Conservation (phyloP, 352 stramenopile genomes). For the Paralagenidium karlingii region DNA sequence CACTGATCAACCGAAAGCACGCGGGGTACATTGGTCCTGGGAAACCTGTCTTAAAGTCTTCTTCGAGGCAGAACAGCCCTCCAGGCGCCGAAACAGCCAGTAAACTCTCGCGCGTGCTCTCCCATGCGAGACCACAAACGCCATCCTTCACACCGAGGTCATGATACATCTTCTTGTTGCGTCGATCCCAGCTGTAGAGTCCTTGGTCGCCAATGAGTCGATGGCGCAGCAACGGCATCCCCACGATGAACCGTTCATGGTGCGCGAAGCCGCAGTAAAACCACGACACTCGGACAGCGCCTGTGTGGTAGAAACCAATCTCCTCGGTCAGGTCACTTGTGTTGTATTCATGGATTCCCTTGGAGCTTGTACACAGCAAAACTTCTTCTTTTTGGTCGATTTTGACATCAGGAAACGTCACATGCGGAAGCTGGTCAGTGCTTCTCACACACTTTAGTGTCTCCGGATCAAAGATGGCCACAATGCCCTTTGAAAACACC, state of each 20-base stretch:
- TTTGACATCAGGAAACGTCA: too few species aligned
- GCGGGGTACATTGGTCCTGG: constrained; percentile 75
- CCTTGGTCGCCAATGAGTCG: constrained; percentile 60
- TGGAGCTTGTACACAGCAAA: constrained; percentile 50
- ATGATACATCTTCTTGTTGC: constrained; percentile 38
- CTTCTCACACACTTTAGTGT: too few species aligned
- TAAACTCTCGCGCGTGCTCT: constrained; percentile 29
- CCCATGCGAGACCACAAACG: constrained; percentile 45
- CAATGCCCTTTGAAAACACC: constrained; percentile 46
- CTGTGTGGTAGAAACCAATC: constrained; percentile 36
- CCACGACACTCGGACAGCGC: constrained; percentile 61
- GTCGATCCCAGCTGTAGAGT: constrained; percentile 65
- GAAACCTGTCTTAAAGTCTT: constrained; percentile 63
- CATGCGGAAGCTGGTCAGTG: too few species aligned
- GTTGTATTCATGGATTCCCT: constrained; percentile 60
- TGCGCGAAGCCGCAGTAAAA: constrained; percentile 55
- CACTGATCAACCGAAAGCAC: constrained; percentile 61
- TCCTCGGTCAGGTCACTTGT: constrained; percentile 12
- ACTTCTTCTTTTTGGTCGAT: constrained; percentile 35
- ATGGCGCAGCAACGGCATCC: constrained; percentile 64
- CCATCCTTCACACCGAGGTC: constrained; percentile 67
- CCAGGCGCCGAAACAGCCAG: constrained; percentile 52
- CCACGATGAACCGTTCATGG: constrained; percentile 50
- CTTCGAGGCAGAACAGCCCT: constrained; percentile 53
- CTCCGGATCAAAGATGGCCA: too few species aligned